Percentiles rank a stretch among this genome's conserved stretches.
Conservation (phyloP, 1,284 basidiomycete species). For the Mycena sp. region DNA sequence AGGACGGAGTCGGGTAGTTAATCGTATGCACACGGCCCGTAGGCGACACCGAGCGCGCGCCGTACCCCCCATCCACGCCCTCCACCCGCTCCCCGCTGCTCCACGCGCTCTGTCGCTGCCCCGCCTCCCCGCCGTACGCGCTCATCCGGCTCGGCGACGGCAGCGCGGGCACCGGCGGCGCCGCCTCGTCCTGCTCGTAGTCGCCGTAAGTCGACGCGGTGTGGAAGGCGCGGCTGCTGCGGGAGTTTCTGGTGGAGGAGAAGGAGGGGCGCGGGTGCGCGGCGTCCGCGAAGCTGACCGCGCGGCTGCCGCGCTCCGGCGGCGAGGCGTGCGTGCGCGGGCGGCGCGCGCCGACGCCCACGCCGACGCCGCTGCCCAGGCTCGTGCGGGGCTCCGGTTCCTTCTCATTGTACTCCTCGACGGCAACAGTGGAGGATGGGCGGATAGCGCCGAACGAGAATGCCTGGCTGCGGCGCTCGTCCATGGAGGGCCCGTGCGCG, state of each 20-base stretch:
- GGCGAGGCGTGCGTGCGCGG: slow-evolving; percentile 46
- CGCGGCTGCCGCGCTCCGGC: slow-evolving; percentile 59
- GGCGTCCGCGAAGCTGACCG: slow-evolving; percentile 70
- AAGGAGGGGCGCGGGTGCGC: slow-evolving; percentile 69
- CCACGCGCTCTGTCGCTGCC: slow-evolving; percentile 3
- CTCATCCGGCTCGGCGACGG: slow-evolving; percentile 9
- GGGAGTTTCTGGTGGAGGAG: slow-evolving; percentile 36
- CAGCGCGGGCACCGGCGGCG: slow-evolving; percentile 30
- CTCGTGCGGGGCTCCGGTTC: slow-evolving; percentile 47
- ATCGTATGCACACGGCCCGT: slow-evolving; percentile 15
- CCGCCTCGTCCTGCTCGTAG: background rate
- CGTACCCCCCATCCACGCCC: slow-evolving; percentile 38
- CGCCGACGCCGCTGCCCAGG: slow-evolving; percentile 56
- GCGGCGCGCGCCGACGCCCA: slow-evolving; percentile 52
- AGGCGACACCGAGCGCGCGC: slow-evolving; percentile 9
- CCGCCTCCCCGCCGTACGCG: slow-evolving; percentile 13
- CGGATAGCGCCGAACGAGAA: slow-evolving; percentile 68
- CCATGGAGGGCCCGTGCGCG: no score
- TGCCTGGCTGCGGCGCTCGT: slow-evolving; percentile 57
- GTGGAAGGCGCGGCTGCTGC: slow-evolving; percentile 63
- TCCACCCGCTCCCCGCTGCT: slow-evolving; percentile 29
- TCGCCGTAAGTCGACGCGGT: slow-evolving; percentile 47
- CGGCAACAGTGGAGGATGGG: slow-evolving; percentile 58
- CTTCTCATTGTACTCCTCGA: slow-evolving; percentile 33
- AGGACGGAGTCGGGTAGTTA: no score